Percentiles rank a stretch among this genome's conserved stretches.
These are phyloP conservation scores for Pichia phayaonensis DNA, from an alignment of 805 yeast genomes.

Conservation along the genomic window DNA sequence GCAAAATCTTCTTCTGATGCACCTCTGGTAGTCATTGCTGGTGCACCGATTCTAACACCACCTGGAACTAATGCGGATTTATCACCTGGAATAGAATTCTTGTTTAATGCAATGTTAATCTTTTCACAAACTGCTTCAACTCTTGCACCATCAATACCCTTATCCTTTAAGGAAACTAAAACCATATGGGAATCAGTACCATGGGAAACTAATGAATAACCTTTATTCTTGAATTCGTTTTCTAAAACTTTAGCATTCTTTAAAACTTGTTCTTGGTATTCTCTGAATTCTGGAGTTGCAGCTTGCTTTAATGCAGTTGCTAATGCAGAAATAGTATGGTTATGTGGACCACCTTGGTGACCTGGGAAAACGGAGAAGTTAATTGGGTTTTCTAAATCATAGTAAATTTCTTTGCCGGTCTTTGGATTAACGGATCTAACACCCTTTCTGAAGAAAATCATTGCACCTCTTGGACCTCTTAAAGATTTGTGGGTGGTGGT, in stretches of 20 bases:
- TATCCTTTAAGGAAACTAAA: slow-evolving; percentile 78
- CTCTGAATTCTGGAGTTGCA: slow-evolving; percentile 79
- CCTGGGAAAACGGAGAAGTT: slow-evolving; percentile 99
- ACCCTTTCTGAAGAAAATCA: slow-evolving; percentile 98
- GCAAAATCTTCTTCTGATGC: slow-evolving; percentile 80
- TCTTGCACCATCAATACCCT: slow-evolving; percentile 94
- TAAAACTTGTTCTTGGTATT: slow-evolving; percentile 82
- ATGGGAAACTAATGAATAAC: slow-evolving; percentile 78
- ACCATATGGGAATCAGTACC: slow-evolving; percentile 99
- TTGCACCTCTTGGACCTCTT: slow-evolving; percentile 99
- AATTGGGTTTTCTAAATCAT: slow-evolving; percentile 90
- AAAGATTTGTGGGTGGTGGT: slow-evolving; percentile 98
- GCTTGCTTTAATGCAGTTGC: slow-evolving; percentile 97
- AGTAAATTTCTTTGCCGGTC: slow-evolving; percentile 84
- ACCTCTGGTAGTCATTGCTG: slow-evolving; percentile 98
- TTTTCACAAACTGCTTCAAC: slow-evolving; percentile 92
- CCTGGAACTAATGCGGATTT: slow-evolving; percentile 94
- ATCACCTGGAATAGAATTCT: slow-evolving; percentile 97
- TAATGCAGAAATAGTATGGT: slow-evolving; percentile 96
- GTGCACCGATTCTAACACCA: slow-evolving; percentile 96
- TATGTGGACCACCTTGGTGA: slow-evolving; percentile 99
- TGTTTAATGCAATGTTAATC: slow-evolving; percentile 91
- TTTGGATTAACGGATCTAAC: slow-evolving; percentile 77
- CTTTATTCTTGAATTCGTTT: slow-evolving; percentile 57
- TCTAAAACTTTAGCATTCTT: slow-evolving; percentile 85